A percentile compares a stretch with the other conserved stretches of the same genome.
phyloP scores from a whole-genome alignment of 345 rosid species.

The Eutrema heterophyllum region DNA sequence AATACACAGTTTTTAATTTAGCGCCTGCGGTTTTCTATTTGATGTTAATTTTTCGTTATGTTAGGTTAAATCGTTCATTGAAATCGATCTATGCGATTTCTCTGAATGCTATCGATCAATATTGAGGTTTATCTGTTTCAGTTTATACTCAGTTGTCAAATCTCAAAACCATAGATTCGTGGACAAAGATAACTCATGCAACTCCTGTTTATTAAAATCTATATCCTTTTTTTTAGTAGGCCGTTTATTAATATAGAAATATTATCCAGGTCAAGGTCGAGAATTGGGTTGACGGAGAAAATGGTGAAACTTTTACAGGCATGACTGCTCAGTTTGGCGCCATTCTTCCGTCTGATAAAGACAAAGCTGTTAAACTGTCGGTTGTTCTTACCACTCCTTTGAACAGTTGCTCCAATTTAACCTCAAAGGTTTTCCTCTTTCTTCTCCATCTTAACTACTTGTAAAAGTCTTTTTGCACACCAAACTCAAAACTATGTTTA shows the following conservation, averaged over 20 bases:
- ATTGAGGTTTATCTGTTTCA: not conserved
- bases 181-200: not conserved
- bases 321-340: slow-evolving; percentile 81
- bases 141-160: not conserved
- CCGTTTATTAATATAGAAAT: not conserved
- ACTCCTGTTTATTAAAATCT: not conserved
- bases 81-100: not conserved
- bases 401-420: slow-evolving; percentile 60
- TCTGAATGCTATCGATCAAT: not conserved
- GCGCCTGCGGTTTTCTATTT: not conserved
- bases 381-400: slow-evolving; percentile 61
- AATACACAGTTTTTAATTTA: not conserved
- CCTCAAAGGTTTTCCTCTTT: slow-evolving; percentile 54
- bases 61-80: not conserved
- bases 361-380: slow-evolving; percentile 45
- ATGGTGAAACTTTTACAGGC: slow-evolving; percentile 48
- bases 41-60: not conserved
- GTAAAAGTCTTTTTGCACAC: not conserved
- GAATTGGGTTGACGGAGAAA: slow-evolving; percentile 63
- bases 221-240: not conserved
- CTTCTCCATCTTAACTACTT: not conserved
- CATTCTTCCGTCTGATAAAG: slow-evolving; percentile 46
- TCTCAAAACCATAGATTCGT: not conserved
- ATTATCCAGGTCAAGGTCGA: slow-evolving; percentile 63
- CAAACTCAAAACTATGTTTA: not conserved